Base-by-base conservation (phyloP, 2,329 filamentous ascomycete genomes). In the Pezicula carpinea region DNA sequence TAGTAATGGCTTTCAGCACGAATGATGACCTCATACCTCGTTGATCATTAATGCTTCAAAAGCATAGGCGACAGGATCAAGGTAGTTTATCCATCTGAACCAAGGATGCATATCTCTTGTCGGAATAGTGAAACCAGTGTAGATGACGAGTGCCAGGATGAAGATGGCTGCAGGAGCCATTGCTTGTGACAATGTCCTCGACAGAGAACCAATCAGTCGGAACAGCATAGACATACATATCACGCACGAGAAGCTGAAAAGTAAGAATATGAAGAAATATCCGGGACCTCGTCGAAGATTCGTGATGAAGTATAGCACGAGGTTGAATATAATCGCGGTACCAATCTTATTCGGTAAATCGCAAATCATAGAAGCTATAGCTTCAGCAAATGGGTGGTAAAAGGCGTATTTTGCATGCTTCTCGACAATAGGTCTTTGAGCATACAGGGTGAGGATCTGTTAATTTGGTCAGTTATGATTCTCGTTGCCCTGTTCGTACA, bases 341-440 rank as follows among this genome's bases (percentile, higher is more conserved):
- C 67, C 32, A 7, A 95, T 67, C 66, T 93, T 95, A 67, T 89
- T 89, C 0, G 91, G 91, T 68, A 95, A 69, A 58, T 96, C 91
- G 87, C 82, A 49, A 89, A 62, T 21, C 53, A 62, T 62, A 10
- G 58, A 56, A 3, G 53, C 53, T 19, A 49, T 22, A n/a, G 89
- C 88, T 73, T 96, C 90, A 14, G 89, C 86, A 8, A 86, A 90
- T 0, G 91, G 89, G 60, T 95, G 91, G 59, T 96, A 95, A 15
- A 96, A 75, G 15, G 90, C 89, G 63, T 95, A 96, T 48, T 86
- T 82, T 47, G 77, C 71, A 58, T 96, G 91, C 64, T 96, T 96
- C 63, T 96, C 89, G 50, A 96, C 89, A 58, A 96, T 95, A 1
- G 87, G 86, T 32, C 91, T 85, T 77, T 96, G 90, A 2, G 87